Evolutionary conservation across 371 early-diverging fungal species (phyloP).

Genomic region (Lichtheimia corymbifera): DNA sequence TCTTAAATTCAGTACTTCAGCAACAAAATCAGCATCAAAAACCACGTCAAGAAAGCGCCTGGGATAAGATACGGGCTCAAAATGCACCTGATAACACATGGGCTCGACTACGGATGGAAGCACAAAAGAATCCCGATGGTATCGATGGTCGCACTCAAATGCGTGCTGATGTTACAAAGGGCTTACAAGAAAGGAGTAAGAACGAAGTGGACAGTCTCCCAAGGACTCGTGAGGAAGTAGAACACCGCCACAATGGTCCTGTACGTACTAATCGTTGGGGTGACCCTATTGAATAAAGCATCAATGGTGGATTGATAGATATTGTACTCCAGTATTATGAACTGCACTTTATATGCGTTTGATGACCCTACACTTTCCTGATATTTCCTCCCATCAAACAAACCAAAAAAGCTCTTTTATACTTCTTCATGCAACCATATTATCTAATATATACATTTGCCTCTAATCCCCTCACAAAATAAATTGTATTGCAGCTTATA

Average conservation of each 20-base stretch:
- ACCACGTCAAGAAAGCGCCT: constrained; percentile 25
- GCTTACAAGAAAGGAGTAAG: constrained; percentile 27
- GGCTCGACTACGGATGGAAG: constrained; percentile 39
- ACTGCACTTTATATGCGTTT: no score
- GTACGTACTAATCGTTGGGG: constrained; percentile 45
- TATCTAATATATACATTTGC: no score
- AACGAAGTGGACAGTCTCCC: constrained; percentile 32
- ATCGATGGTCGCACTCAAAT: constrained; percentile 14
- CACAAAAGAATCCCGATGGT: constrained; percentile 27
- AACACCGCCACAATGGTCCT: constrained; percentile 16
- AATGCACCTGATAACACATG: constrained; percentile 44
- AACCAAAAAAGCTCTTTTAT: no score
- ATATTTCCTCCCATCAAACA: no score
- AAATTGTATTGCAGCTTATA: no score
- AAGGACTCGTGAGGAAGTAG: constrained; percentile 45
- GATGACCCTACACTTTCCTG: no score
- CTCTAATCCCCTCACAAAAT: no score
- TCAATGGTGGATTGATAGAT: no score
- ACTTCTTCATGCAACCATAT: no score
- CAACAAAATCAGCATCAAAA: constrained; percentile 10
- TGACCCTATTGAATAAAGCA: constrained; percentile 23
- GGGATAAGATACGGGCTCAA: constrained; percentile 48
- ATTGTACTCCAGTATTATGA: no score
- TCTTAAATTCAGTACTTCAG: not conserved
- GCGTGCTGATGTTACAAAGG: constrained; percentile 21